Conservation (phyloP, 208 protist genomes). For the Crithidia expoeki region DNA sequence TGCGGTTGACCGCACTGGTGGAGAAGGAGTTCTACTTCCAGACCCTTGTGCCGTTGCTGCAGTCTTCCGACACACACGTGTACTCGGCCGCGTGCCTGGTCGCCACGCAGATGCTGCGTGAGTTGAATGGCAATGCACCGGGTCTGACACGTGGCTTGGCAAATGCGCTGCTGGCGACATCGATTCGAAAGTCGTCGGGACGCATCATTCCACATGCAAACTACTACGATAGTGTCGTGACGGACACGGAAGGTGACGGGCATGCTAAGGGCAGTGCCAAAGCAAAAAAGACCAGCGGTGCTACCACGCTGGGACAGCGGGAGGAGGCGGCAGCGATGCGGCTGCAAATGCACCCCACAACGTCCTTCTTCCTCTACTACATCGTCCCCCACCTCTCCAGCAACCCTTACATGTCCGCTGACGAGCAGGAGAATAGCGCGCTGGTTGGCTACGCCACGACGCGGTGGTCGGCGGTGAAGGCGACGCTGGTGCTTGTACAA, state of each 20-base stretch:
- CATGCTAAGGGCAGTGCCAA: constrained; percentile 4
- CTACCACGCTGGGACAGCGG: constrained; percentile 17
- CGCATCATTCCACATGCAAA: constrained; percentile 17
- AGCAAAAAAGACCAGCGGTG: background rate
- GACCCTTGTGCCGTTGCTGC: constrained; percentile 67
- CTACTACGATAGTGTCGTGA: constrained; percentile 31
- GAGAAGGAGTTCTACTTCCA: constrained; percentile 51
- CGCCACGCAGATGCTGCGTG: constrained; percentile 37
- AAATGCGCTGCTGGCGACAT: constrained; percentile 46
- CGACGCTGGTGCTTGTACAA: constrained; percentile 59
- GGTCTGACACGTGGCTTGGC: constrained; percentile 36
- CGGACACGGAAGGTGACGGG: constrained; percentile 1
- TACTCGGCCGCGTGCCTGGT: constrained; percentile 64
- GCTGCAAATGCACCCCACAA: constrained; percentile 22
- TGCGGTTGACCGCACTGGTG: constrained; percentile 41
- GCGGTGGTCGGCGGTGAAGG: constrained; percentile 54
- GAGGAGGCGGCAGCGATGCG: constrained; percentile 21
- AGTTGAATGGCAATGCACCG: constrained; percentile 26
- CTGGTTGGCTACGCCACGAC: constrained; percentile 37
- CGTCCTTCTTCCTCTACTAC: constrained; percentile 54
- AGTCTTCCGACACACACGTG: constrained; percentile 49
- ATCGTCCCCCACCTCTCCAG: constrained; percentile 50
- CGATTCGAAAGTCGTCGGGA: constrained; percentile 38
- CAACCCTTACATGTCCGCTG: constrained; percentile 39
- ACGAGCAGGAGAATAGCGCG: constrained; percentile 37